These are phyloP conservation scores for Petunia hybrid DNA, from an alignment of 305 asterid species.

Conservation along the genomic window DNA sequence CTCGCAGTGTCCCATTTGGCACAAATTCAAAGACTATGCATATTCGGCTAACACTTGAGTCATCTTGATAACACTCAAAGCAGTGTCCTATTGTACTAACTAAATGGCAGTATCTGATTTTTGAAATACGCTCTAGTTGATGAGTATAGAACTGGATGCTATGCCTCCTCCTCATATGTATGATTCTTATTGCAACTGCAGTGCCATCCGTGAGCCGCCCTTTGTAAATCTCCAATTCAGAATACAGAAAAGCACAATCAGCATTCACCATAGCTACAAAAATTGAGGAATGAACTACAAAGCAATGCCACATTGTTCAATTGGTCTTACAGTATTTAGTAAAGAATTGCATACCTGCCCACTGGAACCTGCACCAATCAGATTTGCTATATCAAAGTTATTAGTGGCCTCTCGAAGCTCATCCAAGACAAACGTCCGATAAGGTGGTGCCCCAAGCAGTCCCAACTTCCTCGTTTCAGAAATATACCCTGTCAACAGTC, in stretches of 20 bases:
- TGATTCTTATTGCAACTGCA: slow-evolving; percentile 63
- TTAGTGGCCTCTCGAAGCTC: slow-evolving; percentile 87
- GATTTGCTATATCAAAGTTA: slow-evolving; percentile 60
- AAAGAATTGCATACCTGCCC: slow-evolving; percentile 62
- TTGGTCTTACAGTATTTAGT: background rate
- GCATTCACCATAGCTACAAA: background rate
- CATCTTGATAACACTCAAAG: slow-evolving; percentile 70
- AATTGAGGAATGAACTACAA: slow-evolving; percentile 15
- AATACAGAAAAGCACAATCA: slow-evolving; percentile 7
- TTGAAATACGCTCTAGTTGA: slow-evolving; percentile 71
- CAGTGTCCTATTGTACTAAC: slow-evolving; percentile 90
- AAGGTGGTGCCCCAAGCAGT: slow-evolving; percentile 69
- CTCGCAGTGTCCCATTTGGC: slow-evolving; percentile 68
- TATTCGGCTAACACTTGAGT: slow-evolving; percentile 59
- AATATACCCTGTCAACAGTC: slow-evolving; percentile 64
- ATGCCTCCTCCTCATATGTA: slow-evolving; percentile 63
- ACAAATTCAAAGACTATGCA: slow-evolving; percentile 70
- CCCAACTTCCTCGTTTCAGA: slow-evolving; percentile 86
- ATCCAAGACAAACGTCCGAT: slow-evolving; percentile 73
- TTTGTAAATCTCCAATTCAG: slow-evolving; percentile 62
- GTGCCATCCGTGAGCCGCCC: slow-evolving; percentile 77
- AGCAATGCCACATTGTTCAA: background rate
- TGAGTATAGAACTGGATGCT: slow-evolving; percentile 65
- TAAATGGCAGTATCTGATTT: slow-evolving; percentile 73
- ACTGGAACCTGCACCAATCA: slow-evolving; percentile 67